These are phyloP conservation scores for Corynespora cassiicola DNA, from an alignment of 2,329 filamentous ascomycete genomes.

Conservation along the genomic window DNA sequence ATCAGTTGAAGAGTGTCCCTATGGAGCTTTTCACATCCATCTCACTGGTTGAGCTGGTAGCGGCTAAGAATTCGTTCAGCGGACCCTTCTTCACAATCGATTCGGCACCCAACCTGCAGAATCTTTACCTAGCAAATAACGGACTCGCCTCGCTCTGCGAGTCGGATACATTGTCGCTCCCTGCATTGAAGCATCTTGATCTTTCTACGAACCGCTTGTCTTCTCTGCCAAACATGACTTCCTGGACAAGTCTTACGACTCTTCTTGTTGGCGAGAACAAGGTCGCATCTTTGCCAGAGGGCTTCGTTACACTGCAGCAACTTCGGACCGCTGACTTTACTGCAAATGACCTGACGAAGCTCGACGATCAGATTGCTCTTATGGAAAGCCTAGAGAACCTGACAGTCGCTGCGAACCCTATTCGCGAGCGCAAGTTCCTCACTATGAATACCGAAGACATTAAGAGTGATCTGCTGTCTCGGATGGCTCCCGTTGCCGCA, in stretches of 20 bases:
- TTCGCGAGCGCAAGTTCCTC: slow-evolving; percentile 86
- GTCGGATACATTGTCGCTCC: slow-evolving; percentile 64
- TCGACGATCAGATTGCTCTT: slow-evolving; percentile 77
- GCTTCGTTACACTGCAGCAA: slow-evolving; percentile 71
- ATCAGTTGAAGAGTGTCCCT: slow-evolving; percentile 74
- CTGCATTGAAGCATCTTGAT: slow-evolving; percentile 74
- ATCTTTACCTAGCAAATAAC: slow-evolving; percentile 80
- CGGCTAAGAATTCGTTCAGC: slow-evolving; percentile 78
- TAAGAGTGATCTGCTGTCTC: slow-evolving; percentile 73
- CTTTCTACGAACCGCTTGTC: slow-evolving; percentile 83
- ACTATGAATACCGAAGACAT: slow-evolving; percentile 81
- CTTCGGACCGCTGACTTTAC: slow-evolving; percentile 83
- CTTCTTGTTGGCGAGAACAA: slow-evolving; percentile 83
- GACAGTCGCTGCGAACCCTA: slow-evolving; percentile 84
- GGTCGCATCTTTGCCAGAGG: slow-evolving; percentile 75
- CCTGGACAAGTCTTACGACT: slow-evolving; percentile 75
- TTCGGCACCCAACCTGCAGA: slow-evolving; percentile 70
- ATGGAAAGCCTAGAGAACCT: slow-evolving; percentile 82
- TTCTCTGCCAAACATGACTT: slow-evolving; percentile 73
- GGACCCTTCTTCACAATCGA: slow-evolving; percentile 72
- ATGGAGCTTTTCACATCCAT: slow-evolving; percentile 72
- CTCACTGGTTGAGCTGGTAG: slow-evolving; percentile 75
- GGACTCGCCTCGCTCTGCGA: slow-evolving; percentile 64
- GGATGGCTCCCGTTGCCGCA: slow-evolving; percentile 62
- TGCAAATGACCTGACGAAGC: slow-evolving; percentile 77